Evolutionary conservation across 306 rosid genomes (phyloP), one percentile per base, ranked within the genome.

Genomic region (Acacia crassicarpa): DNA sequence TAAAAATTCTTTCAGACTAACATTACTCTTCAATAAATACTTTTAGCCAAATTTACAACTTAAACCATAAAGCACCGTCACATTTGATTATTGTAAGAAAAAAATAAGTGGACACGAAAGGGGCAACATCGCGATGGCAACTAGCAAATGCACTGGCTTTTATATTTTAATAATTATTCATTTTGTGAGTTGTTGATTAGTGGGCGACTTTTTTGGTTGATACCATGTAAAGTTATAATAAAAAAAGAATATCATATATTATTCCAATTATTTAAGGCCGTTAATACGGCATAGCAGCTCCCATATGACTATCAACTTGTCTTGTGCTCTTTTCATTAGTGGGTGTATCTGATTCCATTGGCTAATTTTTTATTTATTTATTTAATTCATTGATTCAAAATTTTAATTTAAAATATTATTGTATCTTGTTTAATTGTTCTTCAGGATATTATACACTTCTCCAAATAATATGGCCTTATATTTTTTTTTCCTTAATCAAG

Each of bases 291-390:
- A 73, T 66, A 77, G 62, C 45, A 77, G 62, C 76, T 65, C 58
- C 53, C 65, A 40, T 81, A 85, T 67, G 83, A 83, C 72, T 4
- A 56, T 80, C 9, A 72, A 77, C 33, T 83, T 83, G 81, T 67
- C 78, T 63, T 71, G 40, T 33, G 44, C 49, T 69, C 59, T 72
- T 72, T 83, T 68, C 41, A 40, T 82, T 68, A 75, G 73, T 86
- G 86, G 59, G 82, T 86, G 89, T 74, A 82, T 86, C 86, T 69
- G 84, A 86, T 86, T 86, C 89, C 84, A 75, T 22, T 58, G 32
- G 75, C 76, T 30, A 13, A 53, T 70, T 75, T 32, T 35, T 76
- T 54, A 62, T 22, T 49, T 58, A 22, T 17, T 16, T 20, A 54
- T 20, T 53, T 53, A 19, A 19, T 53, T 53, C 9, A 53, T 56